Percentiles rank a stretch among this genome's conserved stretches.
These are phyloP conservation scores for Mycosphaerella arachidis DNA, from an alignment of 2,329 filamentous ascomycete species.

Conservation along the genomic window DNA sequence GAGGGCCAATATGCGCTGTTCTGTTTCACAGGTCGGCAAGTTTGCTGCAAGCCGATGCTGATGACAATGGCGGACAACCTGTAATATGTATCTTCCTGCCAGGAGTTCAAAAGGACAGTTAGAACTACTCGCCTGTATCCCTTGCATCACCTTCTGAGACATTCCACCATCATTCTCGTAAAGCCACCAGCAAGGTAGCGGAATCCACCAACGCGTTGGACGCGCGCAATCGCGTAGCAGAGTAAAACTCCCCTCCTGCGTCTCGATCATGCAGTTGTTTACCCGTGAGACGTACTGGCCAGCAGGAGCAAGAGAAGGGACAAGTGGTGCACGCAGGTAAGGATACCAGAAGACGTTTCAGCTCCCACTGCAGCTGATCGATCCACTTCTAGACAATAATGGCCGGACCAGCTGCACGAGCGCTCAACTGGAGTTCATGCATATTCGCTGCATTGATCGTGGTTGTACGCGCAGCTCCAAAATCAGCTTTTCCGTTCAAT, in stretches of 20 bases:
- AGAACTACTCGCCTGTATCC: slow-evolving; percentile 2
- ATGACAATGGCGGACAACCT: too few relatives aligned
- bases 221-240: slow-evolving; percentile 17
- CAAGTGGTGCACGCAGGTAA: slow-evolving; percentile 5
- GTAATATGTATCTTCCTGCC: too few relatives aligned
- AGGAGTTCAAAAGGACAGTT: not conserved
- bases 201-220: slow-evolving; percentile 19
- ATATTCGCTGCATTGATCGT: slow-evolving; percentile 14
- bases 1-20: too few relatives aligned
- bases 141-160: slow-evolving; percentile 20
- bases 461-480: slow-evolving; percentile 28
- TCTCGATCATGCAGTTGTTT: slow-evolving; percentile 10
- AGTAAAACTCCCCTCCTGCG: slow-evolving; percentile 9
- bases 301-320: not conserved
- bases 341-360: not conserved
- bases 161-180: slow-evolving; percentile 24
- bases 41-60: too few relatives aligned
- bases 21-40: too few relatives aligned
- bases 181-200: slow-evolving; percentile 24
- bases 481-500: slow-evolving; percentile 68
- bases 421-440: slow-evolving; percentile 16
- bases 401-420: slow-evolving; percentile 7
- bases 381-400: slow-evolving; percentile 3
- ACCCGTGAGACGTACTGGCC: slow-evolving; percentile 1
- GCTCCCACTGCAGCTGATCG: not conserved